Evolutionary conservation across 805 yeast species (phyloP), one percentile per base, ranked within the genome.

Genomic region (Kockiozyma suomiensis): DNA sequence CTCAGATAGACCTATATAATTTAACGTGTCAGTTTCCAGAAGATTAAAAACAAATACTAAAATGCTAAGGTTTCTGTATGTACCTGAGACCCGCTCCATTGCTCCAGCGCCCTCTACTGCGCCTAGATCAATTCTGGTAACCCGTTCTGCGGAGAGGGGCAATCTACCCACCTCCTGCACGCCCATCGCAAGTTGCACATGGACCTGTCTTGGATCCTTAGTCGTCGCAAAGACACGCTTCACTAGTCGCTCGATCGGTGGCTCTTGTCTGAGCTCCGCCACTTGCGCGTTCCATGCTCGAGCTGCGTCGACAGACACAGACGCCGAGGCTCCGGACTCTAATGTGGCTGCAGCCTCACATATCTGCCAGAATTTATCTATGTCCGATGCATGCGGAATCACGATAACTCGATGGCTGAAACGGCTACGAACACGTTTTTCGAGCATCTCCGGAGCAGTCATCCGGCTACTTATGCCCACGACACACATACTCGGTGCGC

Each of bases 351-450:
- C 49, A n/a, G 78, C 71, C 21, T 72, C 69, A 13, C 84, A 82
- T 19, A 83, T 75, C 1, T 72, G 68, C 73, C 82, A 75, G 66
- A 86, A 88, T 13, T 77, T 80, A 0, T 79, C 82, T 1, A 83
- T 67, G 1, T 76, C 72, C 1, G 67, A 65, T 0, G 85, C 78
- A 51, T 84, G 84, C 26, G 82, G 81, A 38, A 90, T 76, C 17
- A 60, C 60, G 25, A 91, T 79, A 1, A 87, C 74, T 51, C 96
- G 76, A 70, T 93, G 97, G 17, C 94, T 85, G 72, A 92, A 94
- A 65, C 99, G 77, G 58, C 96, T 86, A 66, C 90, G 81, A 0
- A 94, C 98, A 68, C 99, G 80, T 70, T 93, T 94, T 70, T 94
- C 99, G 48, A 94, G 76, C 67, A 84, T 78, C 67, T 93, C 97